Conservation (phyloP, 129 eudicot genomes). For the Glebionis coronaria region DNA sequence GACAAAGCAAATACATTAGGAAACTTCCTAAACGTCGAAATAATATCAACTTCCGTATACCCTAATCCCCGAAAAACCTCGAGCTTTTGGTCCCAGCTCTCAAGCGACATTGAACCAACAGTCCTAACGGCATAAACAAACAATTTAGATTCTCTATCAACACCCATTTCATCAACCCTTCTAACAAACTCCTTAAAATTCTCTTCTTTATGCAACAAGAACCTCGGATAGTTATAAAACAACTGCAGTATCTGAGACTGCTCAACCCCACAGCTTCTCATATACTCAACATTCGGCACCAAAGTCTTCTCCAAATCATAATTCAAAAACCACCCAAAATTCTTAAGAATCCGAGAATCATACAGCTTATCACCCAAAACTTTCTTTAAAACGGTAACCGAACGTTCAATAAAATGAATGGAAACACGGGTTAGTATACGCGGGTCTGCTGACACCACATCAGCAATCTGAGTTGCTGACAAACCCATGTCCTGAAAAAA, state of each 20-base stretch:
- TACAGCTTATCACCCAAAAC: constrained; percentile 28
- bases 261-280: constrained; percentile 36
- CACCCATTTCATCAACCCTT: constrained; percentile 36
- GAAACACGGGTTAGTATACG: constrained; percentile 14
- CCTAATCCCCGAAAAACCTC: constrained; percentile 18
- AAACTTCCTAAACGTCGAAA: constrained; percentile 12
- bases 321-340: constrained; percentile 11
- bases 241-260: constrained; percentile 23
- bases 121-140: constrained; percentile 33
- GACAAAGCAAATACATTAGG: constrained; percentile 19
- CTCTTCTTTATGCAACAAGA: constrained; percentile 23
- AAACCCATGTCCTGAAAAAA: constrained; percentile 1
- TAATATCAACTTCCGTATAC: constrained; percentile 12
- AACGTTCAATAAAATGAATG: constrained; percentile 5
- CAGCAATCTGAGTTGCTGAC: constrained; percentile 25
- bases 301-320: constrained; percentile 26
- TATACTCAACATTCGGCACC: constrained; percentile 28
- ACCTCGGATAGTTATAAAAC: constrained; percentile 18
- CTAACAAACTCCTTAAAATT: constrained; percentile 16
- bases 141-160: constrained; percentile 28
- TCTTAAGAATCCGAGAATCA: constrained; percentile 23
- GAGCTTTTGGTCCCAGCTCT: constrained; percentile 17
- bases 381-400: constrained; percentile 16
- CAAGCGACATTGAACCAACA: constrained; percentile 20
- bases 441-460: constrained; percentile 18